Conservation (phyloP, 1,139 yeast genomes). For the Suhomyces terraborum region DNA sequence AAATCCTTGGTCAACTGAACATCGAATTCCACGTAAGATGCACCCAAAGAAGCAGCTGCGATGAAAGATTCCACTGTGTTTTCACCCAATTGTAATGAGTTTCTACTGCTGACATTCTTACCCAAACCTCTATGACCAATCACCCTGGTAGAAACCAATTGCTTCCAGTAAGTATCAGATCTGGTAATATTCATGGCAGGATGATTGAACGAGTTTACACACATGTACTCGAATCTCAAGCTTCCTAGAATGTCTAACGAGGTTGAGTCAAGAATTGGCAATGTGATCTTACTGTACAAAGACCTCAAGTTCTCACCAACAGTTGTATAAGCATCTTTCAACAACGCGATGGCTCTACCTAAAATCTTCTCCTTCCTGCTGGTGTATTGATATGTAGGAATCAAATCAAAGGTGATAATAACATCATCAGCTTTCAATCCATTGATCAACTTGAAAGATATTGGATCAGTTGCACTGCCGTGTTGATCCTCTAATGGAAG, state of each 20-base stretch:
- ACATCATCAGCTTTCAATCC: slow-evolving; percentile 54
- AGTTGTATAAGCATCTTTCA: slow-evolving; percentile 62
- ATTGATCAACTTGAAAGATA: slow-evolving; percentile 66
- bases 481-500: slow-evolving; percentile 81
- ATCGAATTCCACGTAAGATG: slow-evolving; percentile 91
- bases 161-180: slow-evolving; percentile 90
- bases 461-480: slow-evolving; percentile 79
- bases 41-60: slow-evolving; percentile 95
- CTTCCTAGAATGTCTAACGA: slow-evolving; percentile 77
- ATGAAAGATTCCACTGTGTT: slow-evolving; percentile 94
- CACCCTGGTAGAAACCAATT: slow-evolving; percentile 82
- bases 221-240: slow-evolving; percentile 71
- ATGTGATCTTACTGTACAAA: slow-evolving; percentile 62
- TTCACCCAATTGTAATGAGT: slow-evolving; percentile 90
- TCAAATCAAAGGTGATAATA: slow-evolving; percentile 78
- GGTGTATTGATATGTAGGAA: slow-evolving; percentile 76
- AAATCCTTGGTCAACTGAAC: slow-evolving; percentile 94
- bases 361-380: slow-evolving; percentile 48
- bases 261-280: slow-evolving; percentile 77
- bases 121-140: slow-evolving; percentile 98
- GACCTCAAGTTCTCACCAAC: slow-evolving; percentile 75
- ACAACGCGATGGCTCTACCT: slow-evolving; percentile 84
- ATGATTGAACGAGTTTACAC: slow-evolving; percentile 75
- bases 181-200: slow-evolving; percentile 66
- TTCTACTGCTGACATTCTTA: slow-evolving; percentile 69